Percentiles rank a stretch among this genome's conserved stretches.
These are phyloP conservation scores for Suhomyces yuchorum DNA, from an alignment of 1,139 yeast species.

Conservation along the genomic window DNA sequence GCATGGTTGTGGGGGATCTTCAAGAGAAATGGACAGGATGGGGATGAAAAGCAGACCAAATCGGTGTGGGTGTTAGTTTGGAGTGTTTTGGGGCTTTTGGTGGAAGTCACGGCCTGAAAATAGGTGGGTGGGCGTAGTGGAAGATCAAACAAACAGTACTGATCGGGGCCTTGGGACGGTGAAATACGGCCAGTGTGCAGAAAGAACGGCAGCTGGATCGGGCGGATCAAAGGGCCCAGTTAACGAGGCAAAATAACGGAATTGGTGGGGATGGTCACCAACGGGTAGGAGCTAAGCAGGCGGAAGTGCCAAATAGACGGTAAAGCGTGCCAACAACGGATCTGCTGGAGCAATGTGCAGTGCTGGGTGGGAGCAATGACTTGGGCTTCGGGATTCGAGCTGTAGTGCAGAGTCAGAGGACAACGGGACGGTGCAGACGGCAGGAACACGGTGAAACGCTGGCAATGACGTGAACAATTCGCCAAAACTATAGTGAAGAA, in stretches of 20 bases:
- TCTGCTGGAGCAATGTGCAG: neutral
- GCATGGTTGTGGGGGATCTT: conserved; percentile 6
- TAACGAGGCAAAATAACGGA: neutral
- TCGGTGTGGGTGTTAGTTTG: too few relatives aligned
- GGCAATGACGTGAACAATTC: conserved; percentile 1
- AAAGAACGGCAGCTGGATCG: neutral
- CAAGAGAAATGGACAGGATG: neutral
- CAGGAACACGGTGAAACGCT: neutral
- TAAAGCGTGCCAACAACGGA: neutral
- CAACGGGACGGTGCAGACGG: neutral
- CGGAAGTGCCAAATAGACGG: neutral
- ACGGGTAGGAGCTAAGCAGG: neutral
- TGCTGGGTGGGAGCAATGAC: neutral
- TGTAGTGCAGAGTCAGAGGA: neutral
- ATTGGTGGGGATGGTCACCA: neutral
- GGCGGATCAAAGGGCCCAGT: neutral
- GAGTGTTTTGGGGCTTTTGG: too few relatives aligned
- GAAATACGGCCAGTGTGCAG: too few relatives aligned
- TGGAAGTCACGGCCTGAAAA: too few relatives aligned
- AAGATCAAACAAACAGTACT: too few relatives aligned
- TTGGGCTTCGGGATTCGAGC: neutral
- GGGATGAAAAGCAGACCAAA: too few relatives aligned
- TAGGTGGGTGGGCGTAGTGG: too few relatives aligned
- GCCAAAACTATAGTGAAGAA: conserved; percentile 1
- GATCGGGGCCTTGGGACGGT: too few relatives aligned